Evolutionary conservation across 2,329 filamentous ascomycete genomes (phyloP).

Genomic region (Pseudocercospora macadamiae): DNA sequence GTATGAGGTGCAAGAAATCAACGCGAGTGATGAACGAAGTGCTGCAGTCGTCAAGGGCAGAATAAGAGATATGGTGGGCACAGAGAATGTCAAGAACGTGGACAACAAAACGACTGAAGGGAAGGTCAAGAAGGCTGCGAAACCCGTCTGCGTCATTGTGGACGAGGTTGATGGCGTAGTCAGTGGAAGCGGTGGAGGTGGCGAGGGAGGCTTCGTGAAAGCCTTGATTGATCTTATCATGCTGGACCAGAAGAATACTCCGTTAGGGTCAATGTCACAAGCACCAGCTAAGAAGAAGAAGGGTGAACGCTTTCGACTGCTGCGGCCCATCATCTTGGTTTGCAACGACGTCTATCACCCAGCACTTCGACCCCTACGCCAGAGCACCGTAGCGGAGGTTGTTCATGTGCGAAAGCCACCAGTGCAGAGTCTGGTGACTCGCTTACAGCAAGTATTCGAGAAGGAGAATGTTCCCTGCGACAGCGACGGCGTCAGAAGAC

Average conservation of each 20-base stretch:
- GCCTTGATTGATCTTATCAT: constrained; percentile 88
- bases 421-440: constrained; percentile 78
- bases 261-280: constrained; percentile 40
- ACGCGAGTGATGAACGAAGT: constrained; percentile 94
- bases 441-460: constrained; percentile 81
- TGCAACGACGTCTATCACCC: constrained; percentile 98
- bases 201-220: constrained; percentile 93
- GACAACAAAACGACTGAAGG: constrained; percentile 54
- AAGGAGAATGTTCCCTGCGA: constrained; percentile 89
- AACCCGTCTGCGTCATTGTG: constrained; percentile 89
- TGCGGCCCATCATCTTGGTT: constrained; percentile 87
- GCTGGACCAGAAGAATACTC: constrained; percentile 78
- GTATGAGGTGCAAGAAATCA: constrained; percentile 96
- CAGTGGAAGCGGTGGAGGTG: constrained; percentile 69
- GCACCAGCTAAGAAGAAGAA: constrained; percentile 54
- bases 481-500: constrained; percentile 80
- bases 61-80: constrained; percentile 88
- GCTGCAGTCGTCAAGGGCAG: constrained; percentile 85
- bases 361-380: constrained; percentile 81
- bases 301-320: constrained; percentile 81
- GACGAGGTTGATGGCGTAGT: constrained; percentile 97
- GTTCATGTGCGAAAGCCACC: constrained; percentile 89
- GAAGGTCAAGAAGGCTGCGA: constrained; percentile 71
- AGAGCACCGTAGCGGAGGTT: constrained; percentile 82
- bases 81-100: constrained; percentile 83